Evolutionary conservation across 140 eudicot genomes (phyloP), one percentile per base, ranked within the genome.

Genomic region (Oenanthe javanica): DNA sequence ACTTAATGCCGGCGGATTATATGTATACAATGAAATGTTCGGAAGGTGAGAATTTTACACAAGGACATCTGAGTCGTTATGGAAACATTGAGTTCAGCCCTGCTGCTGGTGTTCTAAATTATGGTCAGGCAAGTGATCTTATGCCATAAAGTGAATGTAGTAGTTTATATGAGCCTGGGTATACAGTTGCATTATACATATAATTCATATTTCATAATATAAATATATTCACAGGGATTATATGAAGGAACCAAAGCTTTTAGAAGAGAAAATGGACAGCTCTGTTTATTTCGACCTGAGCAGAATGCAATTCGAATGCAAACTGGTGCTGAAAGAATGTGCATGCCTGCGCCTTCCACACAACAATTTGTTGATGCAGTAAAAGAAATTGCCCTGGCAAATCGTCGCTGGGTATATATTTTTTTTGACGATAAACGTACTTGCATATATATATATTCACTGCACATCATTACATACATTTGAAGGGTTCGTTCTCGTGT

Each of bases 391-490:
- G 89, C 93, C 0, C 76, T 92, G 31, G 97, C 96, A 1, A 95
- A 95, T 82, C 85, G 66, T 76, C 93, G 97, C 50, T 95, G 97
- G 97, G 99, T n/a, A n/a, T n/a, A n/a, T n/a, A n/a, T n/a, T n/a
- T n/a, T n/a, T n/a, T n/a, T n/a, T n/a, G n/a, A n/a, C n/a, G n/a
- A n/a, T n/a, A n/a, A n/a, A n/a, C n/a, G n/a, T n/a, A n/a, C n/a
- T n/a, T n/a, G n/a, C n/a, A n/a, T n/a, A n/a, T 95, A 92, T 50
- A 59, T 43, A 5, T 36, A 40, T 15, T 77, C 38, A 63, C 40
- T 25, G 15, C 55, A 63, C 13, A 2, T 54, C 1, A 13, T 31
- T 6, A 4, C 4, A 63, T 23, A 3, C 23, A n/a, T 63, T 23
- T 63, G 71, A 9, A 14, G 71, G 23, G 40, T 23, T 63, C 38